phyloP scores from a whole-genome alignment of 495 filamentous ascomycete species.

The Podospora pseudopauciseta region DNA sequence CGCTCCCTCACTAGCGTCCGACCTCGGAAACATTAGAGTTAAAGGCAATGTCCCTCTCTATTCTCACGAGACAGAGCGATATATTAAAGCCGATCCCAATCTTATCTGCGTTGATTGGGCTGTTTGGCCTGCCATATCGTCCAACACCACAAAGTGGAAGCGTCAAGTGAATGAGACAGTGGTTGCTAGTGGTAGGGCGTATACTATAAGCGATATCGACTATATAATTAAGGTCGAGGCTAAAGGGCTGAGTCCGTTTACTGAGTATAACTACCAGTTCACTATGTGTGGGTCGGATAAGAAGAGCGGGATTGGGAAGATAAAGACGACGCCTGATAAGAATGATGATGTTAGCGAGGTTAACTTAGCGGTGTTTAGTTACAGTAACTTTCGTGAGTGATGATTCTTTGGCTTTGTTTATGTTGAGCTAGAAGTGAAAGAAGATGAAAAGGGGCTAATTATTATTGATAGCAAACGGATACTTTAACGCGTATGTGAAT shows the following conservation, averaged over 20 bases:
- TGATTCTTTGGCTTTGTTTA: constrained; percentile 24
- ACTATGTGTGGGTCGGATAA: constrained; percentile 46
- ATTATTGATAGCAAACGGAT: constrained; percentile 44
- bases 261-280: constrained; percentile 54
- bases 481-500: constrained; percentile 63
- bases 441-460: neutral
- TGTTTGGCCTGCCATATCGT: constrained; percentile 29
- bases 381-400: constrained; percentile 47
- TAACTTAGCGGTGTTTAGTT: constrained; percentile 51
- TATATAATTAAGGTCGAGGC: too few relatives aligned
- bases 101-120: constrained; percentile 53
- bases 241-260: too few relatives aligned
- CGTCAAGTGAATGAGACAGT: constrained; percentile 21
- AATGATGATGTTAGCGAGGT: constrained; percentile 37
- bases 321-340: constrained; percentile 48
- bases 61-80: too few relatives aligned
- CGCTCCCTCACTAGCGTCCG: too few relatives aligned
- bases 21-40: too few relatives aligned
- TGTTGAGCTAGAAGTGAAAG: neutral
- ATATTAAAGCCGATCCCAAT: too few relatives aligned
- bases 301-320: constrained; percentile 46
- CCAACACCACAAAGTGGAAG: constrained; percentile 11
- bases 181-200: constrained; percentile 49
- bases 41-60: too few relatives aligned
- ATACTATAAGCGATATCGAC: constrained; percentile 62